These are phyloP conservation scores for Vanrija sp. DNA, from an alignment of 1,284 basidiomycete species.

Conservation along the genomic window DNA sequence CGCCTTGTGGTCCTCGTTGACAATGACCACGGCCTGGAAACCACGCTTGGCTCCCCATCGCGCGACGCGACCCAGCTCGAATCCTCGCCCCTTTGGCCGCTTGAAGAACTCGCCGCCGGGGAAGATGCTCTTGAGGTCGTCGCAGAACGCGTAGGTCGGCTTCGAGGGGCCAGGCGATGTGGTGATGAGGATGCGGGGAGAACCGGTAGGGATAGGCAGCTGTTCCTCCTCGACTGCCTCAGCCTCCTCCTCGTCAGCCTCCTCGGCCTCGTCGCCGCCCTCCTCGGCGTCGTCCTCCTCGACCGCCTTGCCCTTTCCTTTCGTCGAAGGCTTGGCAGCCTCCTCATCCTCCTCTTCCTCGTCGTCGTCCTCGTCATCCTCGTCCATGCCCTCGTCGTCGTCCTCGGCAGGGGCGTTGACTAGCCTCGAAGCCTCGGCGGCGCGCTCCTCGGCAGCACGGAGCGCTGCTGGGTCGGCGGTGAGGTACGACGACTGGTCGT, in stretches of 20 bases:
- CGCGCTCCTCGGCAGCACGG: conserved; percentile 34
- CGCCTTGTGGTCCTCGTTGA: conserved; percentile 89
- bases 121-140: conserved; percentile 85
- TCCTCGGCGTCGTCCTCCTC: conserved; percentile 56
- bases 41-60: conserved; percentile 82
- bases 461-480: conserved; percentile 61
- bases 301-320: conserved; percentile 1
- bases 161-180: conserved; percentile 84
- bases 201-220: conserved; percentile 52
- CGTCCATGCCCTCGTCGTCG: conserved; percentile 36
- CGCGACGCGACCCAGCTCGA: conserved; percentile 88
- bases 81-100: conserved; percentile 85
- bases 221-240: conserved; percentile 24
- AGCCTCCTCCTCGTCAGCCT: conserved; percentile 18
- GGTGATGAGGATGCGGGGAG: conserved; percentile 84
- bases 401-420: conserved; percentile 26
- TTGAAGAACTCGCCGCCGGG: conserved; percentile 92
- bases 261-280: conserved; percentile 61
- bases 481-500: conserved; percentile 72
- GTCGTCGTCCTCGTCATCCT: conserved; percentile 53
- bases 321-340: conserved; percentile 41
- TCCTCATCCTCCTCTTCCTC: conserved; percentile 50
- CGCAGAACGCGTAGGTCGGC: conserved; percentile 79
- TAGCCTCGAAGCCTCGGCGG: conserved; percentile 33
- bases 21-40: conserved; percentile 83